Base-by-base conservation (phyloP, 148 eudicot genomes). In the Rhododendron molle region DNA sequence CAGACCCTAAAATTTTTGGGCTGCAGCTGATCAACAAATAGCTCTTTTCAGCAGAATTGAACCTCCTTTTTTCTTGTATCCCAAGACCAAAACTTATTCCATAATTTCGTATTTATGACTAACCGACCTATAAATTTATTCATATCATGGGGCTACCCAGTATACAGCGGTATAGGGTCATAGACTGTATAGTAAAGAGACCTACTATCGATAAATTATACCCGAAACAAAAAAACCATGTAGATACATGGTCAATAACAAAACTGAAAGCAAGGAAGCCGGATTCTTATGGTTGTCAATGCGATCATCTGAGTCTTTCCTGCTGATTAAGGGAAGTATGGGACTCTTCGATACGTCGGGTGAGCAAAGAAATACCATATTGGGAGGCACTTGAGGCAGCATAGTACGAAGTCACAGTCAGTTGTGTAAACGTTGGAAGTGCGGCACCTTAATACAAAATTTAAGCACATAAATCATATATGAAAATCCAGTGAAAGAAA, bases 371-470 rank as follows among this genome's bases (percentile, higher is more conserved):
- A 80, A 97, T 89, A 87, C 92, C 94, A 85, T 95, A 94, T 85
- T 93, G 96, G 76, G 99, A 92, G 72, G 93, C 92, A 79, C 99
- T 95, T 71, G 98, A 97, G 62, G 98, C 92, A 86, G 94, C 94
- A 90, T 92, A 92, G 90, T 94, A 95, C 18, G 98, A 94, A 47
- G 94, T 94, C 91, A 95, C 93, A 0, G 94, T 91, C 81, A 94
- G 92, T 85, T 95, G 99, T 14, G 94, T 80, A 87, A 96, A 94
- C 78, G 88, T 89, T 82, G 98, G 98, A 83, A 93, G 91, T 82
- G 92, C 91, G 90, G 93, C 94, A 69, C 95, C 98, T 96, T 89
- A 26, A 85, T 65, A 43, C 5, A 13, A 54, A 23, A 74, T 15
- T 3, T 28, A 49, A 67, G 26, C 3, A 23, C 7, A 46, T 46